Conservation (phyloP, 2,329 filamentous ascomycete species). For the Nectriaceae sp. region DNA sequence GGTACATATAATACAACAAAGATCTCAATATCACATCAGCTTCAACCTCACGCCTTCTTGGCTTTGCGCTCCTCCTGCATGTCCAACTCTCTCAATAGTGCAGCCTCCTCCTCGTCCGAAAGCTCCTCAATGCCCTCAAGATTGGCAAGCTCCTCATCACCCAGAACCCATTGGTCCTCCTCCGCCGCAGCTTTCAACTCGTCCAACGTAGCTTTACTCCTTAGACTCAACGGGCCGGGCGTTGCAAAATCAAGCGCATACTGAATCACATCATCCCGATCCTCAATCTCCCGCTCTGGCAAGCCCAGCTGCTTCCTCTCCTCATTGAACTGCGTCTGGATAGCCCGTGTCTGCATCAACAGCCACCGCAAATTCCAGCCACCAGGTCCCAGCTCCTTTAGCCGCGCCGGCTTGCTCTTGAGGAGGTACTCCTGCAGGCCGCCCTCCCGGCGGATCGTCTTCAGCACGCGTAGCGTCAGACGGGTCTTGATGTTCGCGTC, state of each 20-base stretch:
- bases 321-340: conserved; percentile 65
- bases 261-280: conserved; percentile 40
- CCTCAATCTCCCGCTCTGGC: conserved; percentile 37
- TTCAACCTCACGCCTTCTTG: not conserved
- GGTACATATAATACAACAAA: conserved; percentile 30
- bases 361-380: conserved; percentile 92
- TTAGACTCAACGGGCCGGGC: conserved; percentile 38
- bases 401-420: conserved; percentile 72
- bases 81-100: conserved; percentile 36
- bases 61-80: conserved; percentile 19
- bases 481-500: conserved; percentile 65
- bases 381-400: conserved; percentile 84
- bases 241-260: conserved; percentile 45
- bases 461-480: conserved; percentile 69
- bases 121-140: conserved; percentile 42
- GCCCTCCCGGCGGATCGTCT: conserved; percentile 80
- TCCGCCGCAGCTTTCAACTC: conserved; percentile 40
- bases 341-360: conserved; percentile 73
- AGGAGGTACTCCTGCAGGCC: conserved; percentile 91
- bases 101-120: conserved; percentile 40
- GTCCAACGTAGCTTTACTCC: conserved; percentile 39
- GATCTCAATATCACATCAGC: conserved; percentile 18
- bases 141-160: conserved; percentile 40
- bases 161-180: conserved; percentile 48
- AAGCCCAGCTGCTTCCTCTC: conserved; percentile 70